Conservation (phyloP, 2,329 filamentous ascomycete species). For the Calonectria ilicicola region DNA sequence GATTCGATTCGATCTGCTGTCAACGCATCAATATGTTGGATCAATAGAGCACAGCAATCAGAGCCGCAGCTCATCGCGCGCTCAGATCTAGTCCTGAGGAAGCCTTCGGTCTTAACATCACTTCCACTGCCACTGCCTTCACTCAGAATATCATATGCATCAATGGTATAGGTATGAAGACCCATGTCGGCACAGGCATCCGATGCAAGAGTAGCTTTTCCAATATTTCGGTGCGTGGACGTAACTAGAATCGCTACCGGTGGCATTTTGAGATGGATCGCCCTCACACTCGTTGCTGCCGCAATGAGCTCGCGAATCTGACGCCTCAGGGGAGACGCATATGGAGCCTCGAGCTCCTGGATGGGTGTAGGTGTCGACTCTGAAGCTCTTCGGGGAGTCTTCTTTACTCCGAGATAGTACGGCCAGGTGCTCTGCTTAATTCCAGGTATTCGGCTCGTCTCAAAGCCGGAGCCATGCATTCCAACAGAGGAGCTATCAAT, state of each 20-base stretch:
- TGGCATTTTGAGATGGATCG: conserved; percentile 87
- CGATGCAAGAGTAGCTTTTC: conserved; percentile 83
- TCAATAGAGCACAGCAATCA: conserved; percentile 84
- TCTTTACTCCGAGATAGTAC: conserved; percentile 86
- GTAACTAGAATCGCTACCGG: conserved; percentile 89
- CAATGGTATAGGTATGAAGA: conserved; percentile 87
- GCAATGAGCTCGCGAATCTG: conserved; percentile 87
- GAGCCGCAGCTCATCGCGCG: conserved; percentile 89
- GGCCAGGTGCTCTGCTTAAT: conserved; percentile 84
- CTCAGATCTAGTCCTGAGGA: conserved; percentile 88
- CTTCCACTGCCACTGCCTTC: conserved; percentile 85
- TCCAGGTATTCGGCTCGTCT: conserved; percentile 83
- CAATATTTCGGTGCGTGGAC: conserved; percentile 93
- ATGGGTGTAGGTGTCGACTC: conserved; percentile 55
- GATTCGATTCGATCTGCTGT: conserved; percentile 91
- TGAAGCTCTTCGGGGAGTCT: conserved; percentile 63
- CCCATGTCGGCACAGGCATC: conserved; percentile 89
- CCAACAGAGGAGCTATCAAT: conserved; percentile 89
- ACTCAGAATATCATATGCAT: conserved; percentile 94
- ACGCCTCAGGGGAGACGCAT: conserved; percentile 72
- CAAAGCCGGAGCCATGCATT: conserved; percentile 91
- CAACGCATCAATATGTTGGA: conserved; percentile 90
- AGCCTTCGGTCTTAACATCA: conserved; percentile 94
- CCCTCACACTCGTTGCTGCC: conserved; percentile 88
- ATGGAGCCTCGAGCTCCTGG: conserved; percentile 60